Evolutionary conservation across 176 grass and related monocot species (phyloP).

Genomic region (Cocos nucifera): DNA sequence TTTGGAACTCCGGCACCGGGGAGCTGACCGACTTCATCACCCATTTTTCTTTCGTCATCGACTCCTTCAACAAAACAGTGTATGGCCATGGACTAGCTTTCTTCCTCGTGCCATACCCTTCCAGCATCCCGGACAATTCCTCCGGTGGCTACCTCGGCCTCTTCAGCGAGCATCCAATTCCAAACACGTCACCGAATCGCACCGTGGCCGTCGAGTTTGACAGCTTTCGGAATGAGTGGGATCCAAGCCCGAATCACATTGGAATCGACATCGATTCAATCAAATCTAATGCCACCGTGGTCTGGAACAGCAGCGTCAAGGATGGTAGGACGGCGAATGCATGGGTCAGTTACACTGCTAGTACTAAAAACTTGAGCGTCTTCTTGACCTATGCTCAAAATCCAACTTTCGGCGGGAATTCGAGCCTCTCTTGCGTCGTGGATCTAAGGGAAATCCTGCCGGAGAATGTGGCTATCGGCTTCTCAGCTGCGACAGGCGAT

Average conservation of each 20-base stretch:
- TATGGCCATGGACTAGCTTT: constrained; percentile 59
- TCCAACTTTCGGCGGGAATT: constrained; percentile 14
- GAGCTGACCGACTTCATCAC: constrained; percentile 47
- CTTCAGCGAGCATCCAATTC: constrained; percentile 6
- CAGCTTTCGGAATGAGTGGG: constrained; percentile 54
- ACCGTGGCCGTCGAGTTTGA: constrained; percentile 76
- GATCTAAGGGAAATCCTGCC: constrained; percentile 50
- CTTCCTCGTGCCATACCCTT: constrained; percentile 39
- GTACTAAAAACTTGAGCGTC: constrained; percentile 44
- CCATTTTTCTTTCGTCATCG: constrained; percentile 46
- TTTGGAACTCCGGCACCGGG: constrained; percentile 39
- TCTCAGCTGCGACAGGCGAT: constrained; percentile 62
- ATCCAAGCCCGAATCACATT: constrained; percentile 51
- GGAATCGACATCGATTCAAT: constrained; percentile 53
- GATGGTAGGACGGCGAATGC: constrained; percentile 49
- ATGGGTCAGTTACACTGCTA: constrained; percentile 54
- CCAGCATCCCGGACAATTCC: not conserved
- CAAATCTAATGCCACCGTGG: constrained; percentile 27
- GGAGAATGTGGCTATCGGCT: constrained; percentile 45
- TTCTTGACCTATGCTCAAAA: constrained; percentile 49
- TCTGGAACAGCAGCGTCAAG: constrained; percentile 51
- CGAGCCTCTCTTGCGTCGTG: constrained; percentile 33
- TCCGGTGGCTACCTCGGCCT: constrained; percentile 33
- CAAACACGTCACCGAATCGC: not conserved
- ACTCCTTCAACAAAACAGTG: not conserved